Percentiles rank a stretch among this genome's conserved stretches.
Conservation (phyloP, 2,329 filamentous ascomycete species). For the Coniella vitis region DNA sequence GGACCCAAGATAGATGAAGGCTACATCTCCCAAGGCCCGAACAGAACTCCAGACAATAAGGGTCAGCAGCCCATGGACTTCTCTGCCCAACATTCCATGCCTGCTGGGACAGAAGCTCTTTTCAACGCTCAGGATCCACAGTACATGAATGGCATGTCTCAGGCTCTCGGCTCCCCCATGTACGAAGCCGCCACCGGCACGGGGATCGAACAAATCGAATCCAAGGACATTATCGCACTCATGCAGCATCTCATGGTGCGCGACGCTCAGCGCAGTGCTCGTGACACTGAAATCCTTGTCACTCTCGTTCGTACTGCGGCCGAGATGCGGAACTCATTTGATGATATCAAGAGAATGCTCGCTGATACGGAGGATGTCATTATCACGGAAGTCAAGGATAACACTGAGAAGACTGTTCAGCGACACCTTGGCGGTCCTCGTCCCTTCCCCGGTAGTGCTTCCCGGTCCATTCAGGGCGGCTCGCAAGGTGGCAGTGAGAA, state of each 20-base stretch:
- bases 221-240: constrained; percentile 89
- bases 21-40: constrained; percentile 72
- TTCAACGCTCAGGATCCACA: constrained; percentile 52
- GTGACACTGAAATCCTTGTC: constrained; percentile 93
- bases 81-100: constrained; percentile 43
- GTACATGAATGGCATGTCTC: constrained; percentile 81
- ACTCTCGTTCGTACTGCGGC: constrained; percentile 88
- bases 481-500: constrained; percentile 54
- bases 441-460: constrained; percentile 63
- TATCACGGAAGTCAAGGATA: constrained; percentile 78
- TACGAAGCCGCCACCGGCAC: constrained; percentile 85
- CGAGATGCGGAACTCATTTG: constrained; percentile 95
- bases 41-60: constrained; percentile 46
- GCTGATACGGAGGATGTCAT: constrained; percentile 85
- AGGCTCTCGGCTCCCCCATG: constrained; percentile 81
- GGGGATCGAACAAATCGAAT: constrained; percentile 87
- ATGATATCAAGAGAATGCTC: constrained; percentile 89
- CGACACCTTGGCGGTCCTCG: constrained; percentile 79
- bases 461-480: constrained; percentile 51
- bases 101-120: constrained; percentile 57
- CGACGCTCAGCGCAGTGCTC: constrained; percentile 90
- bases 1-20: constrained; percentile 72
- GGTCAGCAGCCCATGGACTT: constrained; percentile 45
- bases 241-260: constrained; percentile 99
- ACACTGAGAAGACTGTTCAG: constrained; percentile 78